Evolutionary conservation across 805 yeast genomes (phyloP).

Genomic region (Lachancea mirantina): DNA sequence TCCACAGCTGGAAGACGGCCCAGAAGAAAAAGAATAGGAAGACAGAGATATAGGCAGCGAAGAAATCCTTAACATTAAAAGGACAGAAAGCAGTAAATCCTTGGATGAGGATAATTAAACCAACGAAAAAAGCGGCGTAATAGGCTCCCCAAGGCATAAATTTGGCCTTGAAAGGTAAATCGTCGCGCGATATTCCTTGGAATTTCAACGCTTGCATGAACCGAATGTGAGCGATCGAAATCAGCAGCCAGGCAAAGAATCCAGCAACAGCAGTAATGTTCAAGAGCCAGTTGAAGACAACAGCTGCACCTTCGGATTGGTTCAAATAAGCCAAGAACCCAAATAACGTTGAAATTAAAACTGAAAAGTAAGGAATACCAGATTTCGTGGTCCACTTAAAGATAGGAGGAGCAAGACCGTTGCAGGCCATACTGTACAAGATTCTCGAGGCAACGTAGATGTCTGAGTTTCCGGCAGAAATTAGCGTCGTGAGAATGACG

Average conservation of each 20-base stretch:
- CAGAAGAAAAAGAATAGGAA: constrained; percentile 51
- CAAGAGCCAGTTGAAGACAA: constrained; percentile 65
- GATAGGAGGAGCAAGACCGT: constrained; percentile 48
- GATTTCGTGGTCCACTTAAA: constrained; percentile 42
- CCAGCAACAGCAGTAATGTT: constrained; percentile 76
- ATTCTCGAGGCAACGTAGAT: constrained; percentile 66
- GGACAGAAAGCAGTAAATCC: constrained; percentile 61
- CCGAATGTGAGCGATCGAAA: constrained; percentile 57
- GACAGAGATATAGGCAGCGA: constrained; percentile 65
- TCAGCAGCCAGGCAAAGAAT: constrained; percentile 64
- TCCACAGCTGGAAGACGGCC: constrained; percentile 47
- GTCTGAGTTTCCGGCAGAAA: constrained; percentile 77
- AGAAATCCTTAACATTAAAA: constrained; percentile 49
- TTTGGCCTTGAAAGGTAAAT: constrained; percentile 68
- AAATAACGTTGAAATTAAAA: constrained; percentile 48
- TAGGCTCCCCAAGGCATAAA: constrained; percentile 63
- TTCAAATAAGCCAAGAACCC: constrained; percentile 60
- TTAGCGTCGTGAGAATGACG: constrained; percentile 55
- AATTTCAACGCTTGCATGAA: constrained; percentile 58
- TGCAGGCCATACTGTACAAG: constrained; percentile 56
- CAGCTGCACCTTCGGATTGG: constrained; percentile 44
- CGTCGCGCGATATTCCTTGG: constrained; percentile 60
- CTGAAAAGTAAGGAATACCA: constrained; percentile 60
- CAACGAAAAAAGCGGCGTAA: constrained; percentile 49
- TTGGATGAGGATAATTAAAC: constrained; percentile 57